Evolutionary conservation across 2,329 filamentous ascomycete genomes (phyloP).

Genomic region (Lachnellula subtilissima): DNA sequence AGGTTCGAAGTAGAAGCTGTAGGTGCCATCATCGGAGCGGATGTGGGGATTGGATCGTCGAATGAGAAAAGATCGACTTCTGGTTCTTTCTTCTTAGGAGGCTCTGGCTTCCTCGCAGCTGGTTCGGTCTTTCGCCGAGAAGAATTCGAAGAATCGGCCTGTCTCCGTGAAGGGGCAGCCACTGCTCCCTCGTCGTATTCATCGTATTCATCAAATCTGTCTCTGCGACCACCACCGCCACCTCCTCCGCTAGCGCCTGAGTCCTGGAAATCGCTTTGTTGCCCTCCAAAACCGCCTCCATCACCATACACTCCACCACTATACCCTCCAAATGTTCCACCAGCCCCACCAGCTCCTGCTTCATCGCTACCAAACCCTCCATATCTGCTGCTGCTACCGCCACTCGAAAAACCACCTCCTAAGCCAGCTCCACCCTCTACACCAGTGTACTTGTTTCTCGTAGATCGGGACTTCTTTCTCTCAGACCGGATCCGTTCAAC

Average conservation of each 20-base stretch:
- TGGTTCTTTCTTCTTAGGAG: conserved; percentile 78
- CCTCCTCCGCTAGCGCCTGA: conserved; percentile 29
- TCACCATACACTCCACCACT: conserved; percentile 85
- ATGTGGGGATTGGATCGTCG: conserved; percentile 62
- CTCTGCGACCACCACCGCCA: conserved; percentile 46
- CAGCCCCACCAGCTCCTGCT: conserved; percentile 52
- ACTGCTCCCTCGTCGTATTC: conserved; percentile 78
- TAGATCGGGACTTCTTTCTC: conserved; percentile 84
- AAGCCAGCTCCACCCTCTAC: conserved; percentile 75
- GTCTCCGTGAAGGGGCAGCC: conserved; percentile 41
- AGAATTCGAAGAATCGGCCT: conserved; percentile 23
- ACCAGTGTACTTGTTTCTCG: conserved; percentile 92
- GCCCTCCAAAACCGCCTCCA: conserved; percentile 85
- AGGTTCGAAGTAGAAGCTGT: conserved; percentile 38
- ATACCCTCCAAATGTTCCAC: conserved; percentile 59
- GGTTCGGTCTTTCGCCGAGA: conserved; percentile 38
- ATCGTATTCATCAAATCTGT: conserved; percentile 94
- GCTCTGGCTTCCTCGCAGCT: conserved; percentile 59
- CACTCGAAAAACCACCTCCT: conserved; percentile 48
- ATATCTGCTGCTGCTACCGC: conserved; percentile 52
- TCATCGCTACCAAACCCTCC: conserved; percentile 87
- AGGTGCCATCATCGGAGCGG: conserved; percentile 39
- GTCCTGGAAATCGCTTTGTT: conserved; percentile 66
- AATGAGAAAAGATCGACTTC: conserved; percentile 91
- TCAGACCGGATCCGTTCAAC: conserved; percentile 79